Evolutionary conservation across 306 rosid genomes (phyloP).

Genomic region (Casuarina equisetifolia): DNA sequence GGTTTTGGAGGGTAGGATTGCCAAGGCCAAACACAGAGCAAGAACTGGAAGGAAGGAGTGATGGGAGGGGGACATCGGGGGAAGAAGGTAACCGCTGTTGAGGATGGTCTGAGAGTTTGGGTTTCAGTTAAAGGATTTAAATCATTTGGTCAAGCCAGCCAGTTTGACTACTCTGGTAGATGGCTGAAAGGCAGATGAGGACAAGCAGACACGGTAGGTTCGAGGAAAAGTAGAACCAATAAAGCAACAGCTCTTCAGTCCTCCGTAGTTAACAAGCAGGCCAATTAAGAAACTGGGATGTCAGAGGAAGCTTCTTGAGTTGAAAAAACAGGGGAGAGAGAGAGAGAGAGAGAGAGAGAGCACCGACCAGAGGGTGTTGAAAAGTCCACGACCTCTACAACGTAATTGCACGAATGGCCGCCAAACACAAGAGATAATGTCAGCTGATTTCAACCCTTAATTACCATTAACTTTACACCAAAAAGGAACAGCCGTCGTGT

Average conservation of each 20-base stretch:
- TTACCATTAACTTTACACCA: not conserved
- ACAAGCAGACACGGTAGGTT: not conserved
- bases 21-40: not conserved
- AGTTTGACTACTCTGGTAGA: not conserved
- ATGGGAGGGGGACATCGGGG: slow-evolving; percentile 10
- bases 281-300: too few species aligned
- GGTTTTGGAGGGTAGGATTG: slow-evolving; percentile 2
- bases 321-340: too few species aligned
- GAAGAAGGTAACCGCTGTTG: not conserved
- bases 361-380: too few species aligned
- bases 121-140: not conserved
- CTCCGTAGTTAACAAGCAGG: too few species aligned
- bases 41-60: slow-evolving; percentile 15
- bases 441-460: not conserved
- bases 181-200: not conserved
- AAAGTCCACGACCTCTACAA: too few species aligned
- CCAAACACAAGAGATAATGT: not conserved
- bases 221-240: not conserved
- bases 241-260: too few species aligned
- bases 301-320: too few species aligned
- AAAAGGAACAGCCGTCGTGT: not conserved
- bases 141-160: not conserved
- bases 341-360: too few species aligned
- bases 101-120: not conserved
- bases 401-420: not conserved